These are phyloP conservation scores for Metarhizium sp. DNA, from an alignment of 2,329 filamentous ascomycete genomes.

Conservation along the genomic window DNA sequence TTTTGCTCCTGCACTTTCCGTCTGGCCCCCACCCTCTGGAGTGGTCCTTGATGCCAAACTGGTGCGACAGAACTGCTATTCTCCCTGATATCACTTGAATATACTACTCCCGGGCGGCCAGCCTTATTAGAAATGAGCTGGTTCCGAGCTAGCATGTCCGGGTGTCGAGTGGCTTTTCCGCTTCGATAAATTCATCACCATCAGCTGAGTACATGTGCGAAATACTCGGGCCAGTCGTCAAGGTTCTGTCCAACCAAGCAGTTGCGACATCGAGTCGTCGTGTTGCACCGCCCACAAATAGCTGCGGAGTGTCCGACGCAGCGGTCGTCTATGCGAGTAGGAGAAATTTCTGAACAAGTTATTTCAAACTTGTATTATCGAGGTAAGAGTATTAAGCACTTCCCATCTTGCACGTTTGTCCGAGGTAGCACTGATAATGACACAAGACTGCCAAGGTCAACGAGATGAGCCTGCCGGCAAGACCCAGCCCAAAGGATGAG, in stretches of 20 bases:
- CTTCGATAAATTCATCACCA: not conserved
- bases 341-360: no score
- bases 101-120: not conserved
- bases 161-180: not conserved
- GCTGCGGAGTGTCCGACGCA: not conserved
- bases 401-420: not conserved
- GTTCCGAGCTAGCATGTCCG: not conserved
- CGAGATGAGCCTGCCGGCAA: not conserved
- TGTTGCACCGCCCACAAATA: not conserved
- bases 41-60: not conserved
- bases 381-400: no score
- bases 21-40: not conserved
- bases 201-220: not conserved
- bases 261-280: not conserved
- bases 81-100: not conserved
- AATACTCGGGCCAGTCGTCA: not conserved
- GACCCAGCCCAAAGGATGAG: constrained; percentile 3
- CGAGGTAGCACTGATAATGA: not conserved
- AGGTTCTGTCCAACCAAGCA: no score
- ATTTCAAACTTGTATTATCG: no score
- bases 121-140: not conserved
- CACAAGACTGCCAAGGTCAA: not conserved
- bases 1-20: not conserved
- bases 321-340: not conserved
- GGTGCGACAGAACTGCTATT: not conserved